These are phyloP conservation scores for Thermomucor indicae-seudaticae DNA, from an alignment of 371 early-diverging fungal genomes.

Conservation along the genomic window DNA sequence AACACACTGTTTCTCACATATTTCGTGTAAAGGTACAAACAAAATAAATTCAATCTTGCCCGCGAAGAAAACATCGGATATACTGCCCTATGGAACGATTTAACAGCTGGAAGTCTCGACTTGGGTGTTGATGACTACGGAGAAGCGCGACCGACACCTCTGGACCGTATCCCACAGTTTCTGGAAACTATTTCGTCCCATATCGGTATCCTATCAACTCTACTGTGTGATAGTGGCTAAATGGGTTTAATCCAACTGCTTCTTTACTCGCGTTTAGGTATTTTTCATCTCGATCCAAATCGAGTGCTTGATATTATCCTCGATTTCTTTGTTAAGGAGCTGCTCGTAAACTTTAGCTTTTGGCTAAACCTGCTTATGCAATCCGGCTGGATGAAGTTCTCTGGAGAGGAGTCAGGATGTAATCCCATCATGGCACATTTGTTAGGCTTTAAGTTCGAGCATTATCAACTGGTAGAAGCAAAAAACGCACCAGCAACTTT, in stretches of 20 bases:
- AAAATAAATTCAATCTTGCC: slow-evolving; percentile 86
- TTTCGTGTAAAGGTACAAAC: slow-evolving; percentile 62
- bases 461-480: slow-evolving; percentile 43
- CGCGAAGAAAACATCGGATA: slow-evolving; percentile 90
- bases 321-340: slow-evolving; percentile 73
- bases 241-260: no score
- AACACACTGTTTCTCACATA: background rate
- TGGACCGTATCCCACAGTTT: slow-evolving; percentile 31
- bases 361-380: slow-evolving; percentile 70
- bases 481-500: slow-evolving; percentile 26
- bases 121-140: slow-evolving; percentile 24
- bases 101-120: slow-evolving; percentile 42
- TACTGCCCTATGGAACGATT: slow-evolving; percentile 70
- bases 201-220: slow-evolving; percentile 36
- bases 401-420: slow-evolving; percentile 9
- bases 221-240: no score
- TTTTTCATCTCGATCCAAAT: slow-evolving; percentile 87
- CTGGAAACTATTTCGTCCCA: slow-evolving; percentile 45
- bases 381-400: slow-evolving; percentile 63
- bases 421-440: slow-evolving; percentile 63
- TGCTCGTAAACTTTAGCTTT: slow-evolving; percentile 71
- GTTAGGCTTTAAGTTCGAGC: slow-evolving; percentile 83
- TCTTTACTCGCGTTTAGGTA: slow-evolving; percentile 36
- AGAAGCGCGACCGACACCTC: slow-evolving; percentile 20
- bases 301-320: slow-evolving; percentile 82